Base-by-base conservation (phyloP, 768 basidiomycete species). In the Trametes cingulata region DNA sequence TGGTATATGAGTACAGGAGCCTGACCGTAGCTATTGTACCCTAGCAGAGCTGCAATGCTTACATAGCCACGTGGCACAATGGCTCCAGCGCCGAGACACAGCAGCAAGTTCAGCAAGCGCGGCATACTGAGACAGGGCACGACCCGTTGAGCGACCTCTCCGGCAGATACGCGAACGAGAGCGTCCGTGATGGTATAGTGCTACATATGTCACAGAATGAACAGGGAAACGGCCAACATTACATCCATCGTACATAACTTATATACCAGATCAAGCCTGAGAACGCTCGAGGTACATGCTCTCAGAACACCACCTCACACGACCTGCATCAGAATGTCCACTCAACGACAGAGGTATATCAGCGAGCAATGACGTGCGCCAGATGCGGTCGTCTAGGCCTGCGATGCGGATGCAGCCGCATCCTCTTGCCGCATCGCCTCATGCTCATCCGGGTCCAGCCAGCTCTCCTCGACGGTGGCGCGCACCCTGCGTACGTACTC, bases 401-500 rank as follows among this genome's bases (percentile, higher is more conserved):
- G 17, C 48, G 36, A 40, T 3, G 56, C 8, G 3, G 43, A 36
- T 19, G 49, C 42, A 12, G 42, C 49, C 40, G 13, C 56, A 35
- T 57, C 52, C 24, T 75, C 76, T 43, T 78, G 75, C 48, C 77
- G 77, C 73, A 80, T 83, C 68, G 86, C 85, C 57, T 85, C 87
- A 56, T 79, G 76, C 24, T 91, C 90, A 37, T 80, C 81, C 3
- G 82, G 80, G 73, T 97, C 95, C 52, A 97, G 75, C 95, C 95
- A 97, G 60, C 91, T 94, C 72, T 93, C 90, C 76, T 97, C 95
- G 29, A 97, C 95, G 0, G 95, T 96, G 42, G 84, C 85, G 76
- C 96, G 92, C 29, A 98, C 96, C 55, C 94, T 76, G 63, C 95
- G 80, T 48, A 96, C 90, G 72, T 98, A 98, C 78, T 98, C 96